Evolutionary conservation across 1,284 basidiomycete genomes (phyloP).

Genomic region (Irpex rosettiformis): DNA sequence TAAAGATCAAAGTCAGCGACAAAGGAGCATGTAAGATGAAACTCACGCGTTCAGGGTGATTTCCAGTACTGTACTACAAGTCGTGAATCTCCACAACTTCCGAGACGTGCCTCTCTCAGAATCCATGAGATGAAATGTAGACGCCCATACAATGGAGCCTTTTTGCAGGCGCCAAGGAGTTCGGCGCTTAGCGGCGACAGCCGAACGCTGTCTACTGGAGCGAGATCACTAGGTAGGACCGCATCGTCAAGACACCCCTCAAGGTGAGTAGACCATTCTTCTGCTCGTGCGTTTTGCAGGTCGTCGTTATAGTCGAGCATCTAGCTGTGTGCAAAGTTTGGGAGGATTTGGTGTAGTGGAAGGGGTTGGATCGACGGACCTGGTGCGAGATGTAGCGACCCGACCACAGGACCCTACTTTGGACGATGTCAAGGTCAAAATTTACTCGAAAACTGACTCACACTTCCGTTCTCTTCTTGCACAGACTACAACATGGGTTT

Average conservation of each 20-base stretch:
- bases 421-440: constrained; percentile 7
- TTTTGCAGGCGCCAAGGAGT: too few relatives aligned
- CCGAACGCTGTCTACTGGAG: constrained; percentile 1
- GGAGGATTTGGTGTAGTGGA: constrained; percentile 17
- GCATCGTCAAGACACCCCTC: constrained; percentile 29
- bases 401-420: constrained; percentile 4
- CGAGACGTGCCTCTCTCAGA: too few relatives aligned
- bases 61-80: too few relatives aligned
- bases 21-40: too few relatives aligned
- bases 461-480: constrained; percentile 6
- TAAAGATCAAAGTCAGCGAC: too few relatives aligned
- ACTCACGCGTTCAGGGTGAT: too few relatives aligned
- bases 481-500: constrained; percentile 62
- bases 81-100: too few relatives aligned
- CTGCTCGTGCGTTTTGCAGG: constrained; percentile 11
- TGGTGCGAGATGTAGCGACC: constrained; percentile 29
- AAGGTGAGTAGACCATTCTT: constrained; percentile 32
- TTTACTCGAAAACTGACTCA: constrained; percentile 14
- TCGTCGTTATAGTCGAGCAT: constrained; percentile 17
- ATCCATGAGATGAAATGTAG: too few relatives aligned
- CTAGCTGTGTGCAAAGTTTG: constrained; percentile 16
- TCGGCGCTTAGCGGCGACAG: not conserved
- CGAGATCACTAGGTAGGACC: not conserved
- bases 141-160: too few relatives aligned
- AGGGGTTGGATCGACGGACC: constrained; percentile 31